Evolutionary conservation across 805 yeast species (phyloP).

Genomic region (Pichia manshurica): DNA sequence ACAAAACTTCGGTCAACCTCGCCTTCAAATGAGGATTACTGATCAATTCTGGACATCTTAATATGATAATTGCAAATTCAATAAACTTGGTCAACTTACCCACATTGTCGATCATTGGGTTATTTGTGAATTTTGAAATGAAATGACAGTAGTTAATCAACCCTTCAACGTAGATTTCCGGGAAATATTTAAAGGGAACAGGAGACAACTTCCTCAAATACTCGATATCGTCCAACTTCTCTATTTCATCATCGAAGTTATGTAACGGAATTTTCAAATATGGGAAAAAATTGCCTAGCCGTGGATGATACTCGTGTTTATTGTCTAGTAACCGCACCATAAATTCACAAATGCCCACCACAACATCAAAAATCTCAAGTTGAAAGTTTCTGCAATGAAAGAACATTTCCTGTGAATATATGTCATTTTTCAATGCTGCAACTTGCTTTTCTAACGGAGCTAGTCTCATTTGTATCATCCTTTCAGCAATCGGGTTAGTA

Average conservation of each 20-base stretch:
- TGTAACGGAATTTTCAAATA: slow-evolving; percentile 50
- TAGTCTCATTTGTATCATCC: slow-evolving; percentile 25
- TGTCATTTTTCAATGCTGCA: slow-evolving; percentile 36
- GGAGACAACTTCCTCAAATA: slow-evolving; percentile 62
- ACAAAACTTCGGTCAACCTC: slow-evolving; percentile 72
- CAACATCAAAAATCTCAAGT: slow-evolving; percentile 65
- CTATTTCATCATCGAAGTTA: slow-evolving; percentile 53
- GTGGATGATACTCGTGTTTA: slow-evolving; percentile 52
- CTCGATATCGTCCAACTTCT: slow-evolving; percentile 71
- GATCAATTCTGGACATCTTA: slow-evolving; percentile 79
- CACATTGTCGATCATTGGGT: slow-evolving; percentile 50
- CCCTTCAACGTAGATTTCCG: slow-evolving; percentile 84
- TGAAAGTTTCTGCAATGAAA: slow-evolving; percentile 54
- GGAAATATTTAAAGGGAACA: slow-evolving; percentile 71
- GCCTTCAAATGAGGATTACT: slow-evolving; percentile 94
- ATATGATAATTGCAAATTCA: slow-evolving; percentile 64
- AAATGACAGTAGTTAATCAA: slow-evolving; percentile 65
- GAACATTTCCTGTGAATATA: slow-evolving; percentile 58
- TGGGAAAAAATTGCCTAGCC: slow-evolving; percentile 14
- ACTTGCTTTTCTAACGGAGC: slow-evolving; percentile 31
- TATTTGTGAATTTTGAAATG: slow-evolving; percentile 48
- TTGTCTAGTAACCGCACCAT: slow-evolving; percentile 72
- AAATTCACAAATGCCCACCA: slow-evolving; percentile 70
- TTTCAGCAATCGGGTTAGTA: slow-evolving; percentile 27
- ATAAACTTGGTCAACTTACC: slow-evolving; percentile 52